Evolutionary conservation across 441 rosid species (phyloP), one percentile per base, ranked within the genome.

Genomic region (Adansonia rubrostipa): DNA sequence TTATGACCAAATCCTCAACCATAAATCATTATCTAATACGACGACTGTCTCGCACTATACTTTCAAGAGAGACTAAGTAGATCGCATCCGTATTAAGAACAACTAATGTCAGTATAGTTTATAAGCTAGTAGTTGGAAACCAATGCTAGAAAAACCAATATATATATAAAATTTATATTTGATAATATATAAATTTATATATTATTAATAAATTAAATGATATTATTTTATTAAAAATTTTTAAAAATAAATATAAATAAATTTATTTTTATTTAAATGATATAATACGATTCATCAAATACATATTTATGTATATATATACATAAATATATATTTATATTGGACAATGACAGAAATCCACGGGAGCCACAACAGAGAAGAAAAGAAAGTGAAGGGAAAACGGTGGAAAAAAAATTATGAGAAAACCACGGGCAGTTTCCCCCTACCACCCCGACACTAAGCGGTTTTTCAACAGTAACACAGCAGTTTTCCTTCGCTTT

Each of bases 351-450:
- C 82, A 22, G 2, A 66, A 57, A 17, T 24, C 47, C 76, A 62
- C 81, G 84, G 76, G 84, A 81, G 11, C 24, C 78, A 75, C 61
- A 79, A 77, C 6, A 36, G 17, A 19, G 36, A 9, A 9, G 2
- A 36, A 56, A 74, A 67, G 76, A 44, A 17, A 54, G 14, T 42
- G 48, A 36, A 2, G 51, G 61, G 75, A 64, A 61, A 51, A 67
- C 36, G 82, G 82, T 69, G 80, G 84, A 36, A 22, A 48, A 15
- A 54, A 57, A 57, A 14, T 48, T 48, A 28, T 13, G 78, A 78
- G 88, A 86, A 88, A 88, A 82, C 87, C 64, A 69, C 81, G 91
- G 91, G 89, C 89, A 2, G 82, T 75, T 84, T 86, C 87, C 68
- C 83, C 86, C 88, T 60, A 83, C 81, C 87, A 51, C 20, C 89